These are phyloP conservation scores for Phytophthora sp. DNA, from an alignment of 352 stramenopile species.

Conservation along the genomic window DNA sequence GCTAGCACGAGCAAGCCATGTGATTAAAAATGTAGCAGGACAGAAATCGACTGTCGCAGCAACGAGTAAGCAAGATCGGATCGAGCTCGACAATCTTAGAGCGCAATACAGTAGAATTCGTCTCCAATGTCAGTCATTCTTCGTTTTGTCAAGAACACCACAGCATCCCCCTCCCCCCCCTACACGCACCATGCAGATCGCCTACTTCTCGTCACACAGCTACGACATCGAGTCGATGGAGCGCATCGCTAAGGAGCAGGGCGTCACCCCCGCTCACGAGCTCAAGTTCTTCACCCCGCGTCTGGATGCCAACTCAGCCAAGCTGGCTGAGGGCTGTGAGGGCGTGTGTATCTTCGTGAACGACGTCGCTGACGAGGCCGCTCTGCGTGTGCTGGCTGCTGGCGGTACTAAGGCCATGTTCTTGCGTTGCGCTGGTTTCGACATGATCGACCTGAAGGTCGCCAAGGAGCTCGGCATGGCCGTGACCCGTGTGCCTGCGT, in stretches of 20 bases:
- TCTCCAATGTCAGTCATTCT: slow-evolving; percentile 16
- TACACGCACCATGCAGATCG: slow-evolving; percentile 55
- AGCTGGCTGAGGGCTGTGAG: slow-evolving; percentile 61
- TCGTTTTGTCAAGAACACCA: slow-evolving; percentile 31
- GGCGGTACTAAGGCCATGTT: slow-evolving; percentile 66
- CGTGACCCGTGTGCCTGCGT: slow-evolving; percentile 72
- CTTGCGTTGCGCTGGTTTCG: slow-evolving; percentile 80
- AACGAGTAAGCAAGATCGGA: no score
- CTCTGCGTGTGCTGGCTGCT: slow-evolving; percentile 57
- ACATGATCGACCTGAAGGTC: slow-evolving; percentile 75
- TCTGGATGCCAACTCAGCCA: slow-evolving; percentile 52
- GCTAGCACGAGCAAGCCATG: no score
- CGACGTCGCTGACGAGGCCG: slow-evolving; percentile 66
- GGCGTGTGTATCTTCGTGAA: slow-evolving; percentile 87
- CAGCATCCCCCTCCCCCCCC: slow-evolving; percentile 2
- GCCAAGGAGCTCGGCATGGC: slow-evolving; percentile 65
- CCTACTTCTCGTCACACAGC: slow-evolving; percentile 73
- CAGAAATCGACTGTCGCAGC: no score
- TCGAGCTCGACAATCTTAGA: no score
- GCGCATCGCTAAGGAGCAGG: slow-evolving; percentile 43
- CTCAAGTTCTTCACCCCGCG: slow-evolving; percentile 62
- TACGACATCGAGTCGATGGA: slow-evolving; percentile 77
- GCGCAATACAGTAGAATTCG: no score
- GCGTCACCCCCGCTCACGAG: slow-evolving; percentile 49
- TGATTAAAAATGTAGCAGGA: no score